Evolutionary conservation across 352 stramenopile species (phyloP).

Genomic region (Pythium sukuiense): DNA sequence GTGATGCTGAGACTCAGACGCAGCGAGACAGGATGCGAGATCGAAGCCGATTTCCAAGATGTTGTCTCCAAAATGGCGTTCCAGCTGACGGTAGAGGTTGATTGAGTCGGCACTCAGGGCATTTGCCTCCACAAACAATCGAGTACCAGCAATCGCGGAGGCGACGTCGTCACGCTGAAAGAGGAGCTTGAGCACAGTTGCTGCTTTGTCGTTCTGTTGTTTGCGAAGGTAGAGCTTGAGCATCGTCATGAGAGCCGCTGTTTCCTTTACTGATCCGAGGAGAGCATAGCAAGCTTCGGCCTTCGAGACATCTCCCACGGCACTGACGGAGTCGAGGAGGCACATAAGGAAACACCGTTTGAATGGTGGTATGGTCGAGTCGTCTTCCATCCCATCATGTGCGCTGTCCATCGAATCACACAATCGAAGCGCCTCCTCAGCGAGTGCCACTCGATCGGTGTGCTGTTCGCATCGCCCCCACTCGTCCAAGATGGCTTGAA

Average conservation of each 20-base stretch:
- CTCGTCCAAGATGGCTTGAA: constrained; percentile 50
- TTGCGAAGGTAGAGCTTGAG: constrained; percentile 54
- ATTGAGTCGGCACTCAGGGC: constrained; percentile 52
- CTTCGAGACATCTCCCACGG: constrained; percentile 47
- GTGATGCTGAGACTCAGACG: constrained; percentile 31
- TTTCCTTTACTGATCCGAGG: constrained; percentile 10
- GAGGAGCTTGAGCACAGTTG: constrained; percentile 37
- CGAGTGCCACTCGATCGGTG: constrained; percentile 43
- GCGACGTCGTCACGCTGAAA: constrained; percentile 57
- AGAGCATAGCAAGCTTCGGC: constrained; percentile 60
- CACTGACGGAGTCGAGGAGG: constrained; percentile 49
- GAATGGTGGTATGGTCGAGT: constrained; percentile 29
- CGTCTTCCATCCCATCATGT: constrained; percentile 30
- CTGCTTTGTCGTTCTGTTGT: constrained; percentile 53
- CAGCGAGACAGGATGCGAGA: constrained; percentile 56
- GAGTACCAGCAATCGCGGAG: constrained; percentile 43
- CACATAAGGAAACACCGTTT: constrained; percentile 50
- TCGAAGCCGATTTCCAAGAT: constrained; percentile 62
- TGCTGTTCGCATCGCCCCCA: constrained; percentile 39
- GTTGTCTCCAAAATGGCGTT: constrained; percentile 59
- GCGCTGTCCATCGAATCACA: constrained; percentile 50
- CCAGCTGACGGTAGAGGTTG: constrained; percentile 59
- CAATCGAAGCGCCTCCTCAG: constrained; percentile 59
- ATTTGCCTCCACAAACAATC: constrained; percentile 44
- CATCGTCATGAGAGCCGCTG: constrained; percentile 48